These are phyloP conservation scores for Calocybe cyanea DNA, from an alignment of 768 basidiomycete genomes.

Conservation along the genomic window DNA sequence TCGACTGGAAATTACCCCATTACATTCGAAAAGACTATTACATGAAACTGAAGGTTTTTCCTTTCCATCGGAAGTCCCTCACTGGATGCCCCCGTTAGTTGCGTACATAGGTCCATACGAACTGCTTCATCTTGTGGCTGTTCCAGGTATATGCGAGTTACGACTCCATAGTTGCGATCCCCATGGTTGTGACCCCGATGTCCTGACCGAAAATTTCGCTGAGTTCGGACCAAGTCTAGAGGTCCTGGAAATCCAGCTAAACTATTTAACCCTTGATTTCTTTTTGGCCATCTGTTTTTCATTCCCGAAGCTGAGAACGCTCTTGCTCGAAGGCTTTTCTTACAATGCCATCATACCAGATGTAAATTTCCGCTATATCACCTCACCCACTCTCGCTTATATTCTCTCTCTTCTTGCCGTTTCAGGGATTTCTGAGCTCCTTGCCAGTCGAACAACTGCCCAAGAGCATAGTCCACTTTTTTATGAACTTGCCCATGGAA, in stretches of 20 bases:
- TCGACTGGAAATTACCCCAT: not conserved
- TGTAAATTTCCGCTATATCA: not conserved
- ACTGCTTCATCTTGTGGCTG: not conserved
- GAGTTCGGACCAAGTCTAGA: not conserved
- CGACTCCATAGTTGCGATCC: not conserved
- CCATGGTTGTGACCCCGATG: not conserved
- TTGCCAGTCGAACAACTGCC: conserved; percentile 1
- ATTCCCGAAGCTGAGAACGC: not conserved
- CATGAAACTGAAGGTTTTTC: not conserved
- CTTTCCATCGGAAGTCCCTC: too few species aligned
- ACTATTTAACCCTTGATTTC: not conserved
- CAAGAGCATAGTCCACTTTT: not conserved
- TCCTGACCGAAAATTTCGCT: not conserved
- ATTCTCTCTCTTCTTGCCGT: not conserved
- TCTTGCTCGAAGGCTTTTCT: not conserved
- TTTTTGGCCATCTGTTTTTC: not conserved
- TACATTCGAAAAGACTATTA: not conserved
- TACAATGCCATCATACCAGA: too few species aligned
- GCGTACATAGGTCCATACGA: conserved; percentile 1
- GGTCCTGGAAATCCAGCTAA: not conserved
- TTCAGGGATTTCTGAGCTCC: not conserved
- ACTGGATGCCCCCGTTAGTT: not conserved
- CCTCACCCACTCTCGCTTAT: not conserved
- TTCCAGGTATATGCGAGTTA: not conserved
- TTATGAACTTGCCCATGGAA: not conserved